Evolutionary conservation across 331 rosid species (phyloP), one percentile per base, ranked within the genome.

Genomic region (Erythrophleum ivorense): DNA sequence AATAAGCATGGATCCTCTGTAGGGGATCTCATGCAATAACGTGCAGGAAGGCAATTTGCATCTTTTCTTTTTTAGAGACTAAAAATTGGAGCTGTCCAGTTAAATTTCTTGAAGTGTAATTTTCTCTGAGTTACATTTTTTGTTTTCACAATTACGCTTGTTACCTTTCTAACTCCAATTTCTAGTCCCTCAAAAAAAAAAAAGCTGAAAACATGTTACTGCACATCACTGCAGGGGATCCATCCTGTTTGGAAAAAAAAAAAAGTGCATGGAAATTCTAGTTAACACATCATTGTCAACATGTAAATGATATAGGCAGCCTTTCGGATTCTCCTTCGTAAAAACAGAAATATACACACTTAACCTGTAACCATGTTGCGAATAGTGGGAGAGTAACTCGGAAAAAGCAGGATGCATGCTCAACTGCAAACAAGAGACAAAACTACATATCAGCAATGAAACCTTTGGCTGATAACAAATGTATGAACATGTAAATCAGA

Each of bases 301-400:
- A 74, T 60, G 63, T 68, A 63, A 73, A 3, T 74, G 65, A 70
- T 40, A 48, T 43, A 78, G 63, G 80, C 60, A 72, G 55, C 15
- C 29, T 62, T 69, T 52, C 15, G 14, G 31, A 24, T 40, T 13
- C 24, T 55, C n/a, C 72, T 11, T 29, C 15, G 40, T 36, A 72
- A 80, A 52, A 53, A 52, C 0, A 69, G 38, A 69, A 70, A 19
- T 46, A 29, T 46, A 14, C 58, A 70, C 57, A 48, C 58, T 48
- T 84, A 72, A 95, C 99, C 99, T 93, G 95, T 92, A 93, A 76
- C 97, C 91, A 78, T 82, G 94, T 74, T 88, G 91, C 71, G 95
- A 92, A 84, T 93, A 91, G 77, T 92, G 93, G 53, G 90, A 85
- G 11, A 85, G 70, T 88, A 95, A 84, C 82, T 91, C 97, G 77